Evolutionary conservation across 2,329 filamentous ascomycete species (phyloP), one percentile per base, ranked within the genome.

Genomic region (Colletotrichum sp.): DNA sequence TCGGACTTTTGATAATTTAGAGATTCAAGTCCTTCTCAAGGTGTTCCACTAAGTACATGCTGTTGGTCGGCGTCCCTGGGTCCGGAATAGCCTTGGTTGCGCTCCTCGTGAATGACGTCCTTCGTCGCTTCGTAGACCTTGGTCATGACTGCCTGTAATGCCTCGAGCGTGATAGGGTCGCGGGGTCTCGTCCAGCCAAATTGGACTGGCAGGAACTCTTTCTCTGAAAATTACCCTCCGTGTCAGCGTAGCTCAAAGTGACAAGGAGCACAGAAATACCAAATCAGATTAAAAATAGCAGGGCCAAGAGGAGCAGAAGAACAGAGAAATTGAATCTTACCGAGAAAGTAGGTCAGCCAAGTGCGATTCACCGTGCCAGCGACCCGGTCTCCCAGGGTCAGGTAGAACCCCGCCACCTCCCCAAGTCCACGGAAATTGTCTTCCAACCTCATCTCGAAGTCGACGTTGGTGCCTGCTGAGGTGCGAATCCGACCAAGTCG

Each of bases 391-490:
- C 58, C 58, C 58, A 63, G 30, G 15, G 58, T 36, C 16, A 63
- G 58, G n/a, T 63, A 63, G 28, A 63, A 63, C 26, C 58, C 58
- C n/a, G 58, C 58, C 12, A 63, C 30, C 58, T 63, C 58, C 10
- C 58, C 58, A 30, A 63, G 30, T 30, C 58, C 58, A 8, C 58
- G 58, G 18, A 63, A 63, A 6, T 63, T 63, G 58, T 63, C 58
- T 63, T 63, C 58, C 30, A 30, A 34, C 9, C 26, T 63, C 58
- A 63, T 63, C 9, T 30, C 74, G 48, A 80, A 80, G 18, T 78
- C 61, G 5, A 80, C 80, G 61, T 82, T 82, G 28, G 74, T 61
- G n/a, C 71, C 67, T 38, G 70, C 74, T 9, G 79, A 80, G 6
- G 34, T 67, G 30, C 64, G 64, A 8, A 67, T 52, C 24, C 72